phyloP scores from a whole-genome alignment of 2,329 filamentous ascomycete species.

The Paramyrothecium roridum region DNA sequence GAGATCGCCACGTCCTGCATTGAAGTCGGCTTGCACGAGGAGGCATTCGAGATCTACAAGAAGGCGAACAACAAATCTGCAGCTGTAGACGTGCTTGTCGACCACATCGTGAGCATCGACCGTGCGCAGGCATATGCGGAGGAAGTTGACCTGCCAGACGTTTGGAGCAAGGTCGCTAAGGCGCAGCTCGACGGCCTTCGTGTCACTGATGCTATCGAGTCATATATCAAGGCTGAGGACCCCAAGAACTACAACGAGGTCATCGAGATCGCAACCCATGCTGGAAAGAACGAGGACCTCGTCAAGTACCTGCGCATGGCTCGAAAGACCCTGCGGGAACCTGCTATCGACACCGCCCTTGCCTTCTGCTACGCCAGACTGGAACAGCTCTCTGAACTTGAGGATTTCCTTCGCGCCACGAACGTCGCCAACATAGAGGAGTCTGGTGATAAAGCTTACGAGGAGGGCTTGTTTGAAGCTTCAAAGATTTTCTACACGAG shows the following conservation, averaged over 20 bases:
- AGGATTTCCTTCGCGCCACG: conserved; percentile 89
- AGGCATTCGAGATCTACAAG: conserved; percentile 98
- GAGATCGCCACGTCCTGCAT: conserved; percentile 94
- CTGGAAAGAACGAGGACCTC: conserved; percentile 95
- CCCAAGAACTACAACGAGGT: conserved; percentile 93
- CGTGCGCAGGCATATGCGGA: conserved; percentile 94
- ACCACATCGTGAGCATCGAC: conserved; percentile 97
- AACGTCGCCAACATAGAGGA: conserved; percentile 97
- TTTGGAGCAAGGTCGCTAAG: conserved; percentile 98
- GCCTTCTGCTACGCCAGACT: conserved; percentile 92
- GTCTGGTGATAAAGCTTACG: conserved; percentile 96
- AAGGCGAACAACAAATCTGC: conserved; percentile 88
- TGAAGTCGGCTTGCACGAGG: conserved; percentile 90
- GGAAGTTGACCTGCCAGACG: conserved; percentile 86
- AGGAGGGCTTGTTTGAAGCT: conserved; percentile 89
- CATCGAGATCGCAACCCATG: conserved; percentile 91
- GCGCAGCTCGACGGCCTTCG: conserved; percentile 95
- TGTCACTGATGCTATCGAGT: conserved; percentile 88
- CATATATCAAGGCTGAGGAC: conserved; percentile 93
- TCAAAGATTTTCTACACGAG: conserved; percentile 98
- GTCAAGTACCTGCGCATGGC: conserved; percentile 97
- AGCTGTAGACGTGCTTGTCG: conserved; percentile 88
- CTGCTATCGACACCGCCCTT: conserved; percentile 87
- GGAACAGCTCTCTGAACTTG: conserved; percentile 86
- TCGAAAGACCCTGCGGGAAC: conserved; percentile 91